A percentile compares a stretch with the other conserved stretches of the same genome.
phyloP scores from a whole-genome alignment of 2,329 filamentous ascomycete species.

The Cercospora berteroae region DNA sequence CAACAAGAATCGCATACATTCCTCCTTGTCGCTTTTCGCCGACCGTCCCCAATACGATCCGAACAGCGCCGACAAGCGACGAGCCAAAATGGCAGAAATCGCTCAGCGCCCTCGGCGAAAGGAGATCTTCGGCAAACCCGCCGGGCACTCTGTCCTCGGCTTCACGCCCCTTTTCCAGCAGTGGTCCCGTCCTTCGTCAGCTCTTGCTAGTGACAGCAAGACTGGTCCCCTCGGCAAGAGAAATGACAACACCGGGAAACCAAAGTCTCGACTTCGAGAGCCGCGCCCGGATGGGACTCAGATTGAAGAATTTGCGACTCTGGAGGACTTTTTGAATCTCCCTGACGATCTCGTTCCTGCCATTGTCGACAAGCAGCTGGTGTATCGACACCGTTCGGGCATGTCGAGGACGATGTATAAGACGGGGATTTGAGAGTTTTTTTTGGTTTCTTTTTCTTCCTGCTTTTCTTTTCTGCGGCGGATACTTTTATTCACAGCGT shows the following conservation, averaged over 20 bases:
- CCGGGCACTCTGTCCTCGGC: slow-evolving; percentile 11
- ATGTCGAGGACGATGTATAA: slow-evolving; percentile 15
- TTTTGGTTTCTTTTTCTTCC: no score
- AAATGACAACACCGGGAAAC: neutral
- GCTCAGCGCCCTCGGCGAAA: slow-evolving; percentile 39
- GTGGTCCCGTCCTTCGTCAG: neutral
- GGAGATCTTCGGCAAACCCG: slow-evolving; percentile 29
- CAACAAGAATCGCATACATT: neutral
- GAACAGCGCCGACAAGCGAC: slow-evolving; percentile 40
- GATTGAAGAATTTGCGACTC: slow-evolving; percentile 5
- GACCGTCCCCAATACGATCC: slow-evolving; percentile 30
- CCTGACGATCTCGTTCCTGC: slow-evolving; percentile 16
- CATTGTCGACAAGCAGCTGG: slow-evolving; percentile 13
- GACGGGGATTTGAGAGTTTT: slow-evolving; percentile 18
- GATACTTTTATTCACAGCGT: neutral
- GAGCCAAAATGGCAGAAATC: slow-evolving; percentile 58
- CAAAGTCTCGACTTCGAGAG: neutral
- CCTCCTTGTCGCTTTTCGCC: slow-evolving; percentile 20
- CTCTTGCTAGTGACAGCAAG: neutral
- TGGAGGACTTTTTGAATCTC: slow-evolving; percentile 21
- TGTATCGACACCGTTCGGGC: slow-evolving; percentile 9
- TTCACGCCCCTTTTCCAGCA: neutral
- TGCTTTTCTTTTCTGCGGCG: neutral
- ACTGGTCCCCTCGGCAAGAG: neutral
- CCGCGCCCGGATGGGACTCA: neutral